Percentiles rank a stretch among this genome's conserved stretches.
Conservation (phyloP, 495 filamentous ascomycete genomes). For the Aspergillus steynii region DNA sequence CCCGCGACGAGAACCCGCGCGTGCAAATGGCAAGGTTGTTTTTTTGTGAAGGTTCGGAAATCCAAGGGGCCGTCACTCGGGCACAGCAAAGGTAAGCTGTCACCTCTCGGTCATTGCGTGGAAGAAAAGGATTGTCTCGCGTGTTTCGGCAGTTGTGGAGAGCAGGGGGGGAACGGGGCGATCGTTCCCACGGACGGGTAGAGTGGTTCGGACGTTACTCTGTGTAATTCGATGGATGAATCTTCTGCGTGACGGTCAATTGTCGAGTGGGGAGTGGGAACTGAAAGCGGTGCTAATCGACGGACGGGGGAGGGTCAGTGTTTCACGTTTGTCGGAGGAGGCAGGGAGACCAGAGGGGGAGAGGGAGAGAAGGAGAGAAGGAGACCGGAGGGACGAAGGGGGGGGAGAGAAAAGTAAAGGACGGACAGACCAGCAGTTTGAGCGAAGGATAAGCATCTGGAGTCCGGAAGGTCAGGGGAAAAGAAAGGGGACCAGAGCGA, state of each 20-base stretch:
- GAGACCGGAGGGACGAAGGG: no score
- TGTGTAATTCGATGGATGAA: not conserved
- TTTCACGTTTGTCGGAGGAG: not conserved
- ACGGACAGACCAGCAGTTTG: not conserved
- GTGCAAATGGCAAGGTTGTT: not conserved
- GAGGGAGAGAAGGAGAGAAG: no score
- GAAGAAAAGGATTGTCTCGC: conserved; percentile 6
- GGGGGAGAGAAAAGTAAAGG: not conserved
- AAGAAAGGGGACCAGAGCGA: no score
- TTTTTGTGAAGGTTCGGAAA: not conserved
- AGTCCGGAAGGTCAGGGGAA: not conserved
- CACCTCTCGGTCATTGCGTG: conserved; percentile 22
- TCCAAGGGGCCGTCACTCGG: conserved; percentile 2
- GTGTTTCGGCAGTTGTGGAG: not conserved
- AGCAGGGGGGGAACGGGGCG: not conserved
- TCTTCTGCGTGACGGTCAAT: not conserved
- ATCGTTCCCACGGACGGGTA: not conserved
- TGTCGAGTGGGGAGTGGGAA: not conserved
- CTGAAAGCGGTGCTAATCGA: not conserved
- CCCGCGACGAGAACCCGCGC: no score
- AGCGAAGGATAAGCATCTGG: no score
- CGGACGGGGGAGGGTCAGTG: not conserved
- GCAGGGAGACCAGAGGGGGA: not conserved
- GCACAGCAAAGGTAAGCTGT: conserved; percentile 11
- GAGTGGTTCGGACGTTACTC: not conserved